Conservation (phyloP, 805 yeast genomes). For the Candida qinlingensis region DNA sequence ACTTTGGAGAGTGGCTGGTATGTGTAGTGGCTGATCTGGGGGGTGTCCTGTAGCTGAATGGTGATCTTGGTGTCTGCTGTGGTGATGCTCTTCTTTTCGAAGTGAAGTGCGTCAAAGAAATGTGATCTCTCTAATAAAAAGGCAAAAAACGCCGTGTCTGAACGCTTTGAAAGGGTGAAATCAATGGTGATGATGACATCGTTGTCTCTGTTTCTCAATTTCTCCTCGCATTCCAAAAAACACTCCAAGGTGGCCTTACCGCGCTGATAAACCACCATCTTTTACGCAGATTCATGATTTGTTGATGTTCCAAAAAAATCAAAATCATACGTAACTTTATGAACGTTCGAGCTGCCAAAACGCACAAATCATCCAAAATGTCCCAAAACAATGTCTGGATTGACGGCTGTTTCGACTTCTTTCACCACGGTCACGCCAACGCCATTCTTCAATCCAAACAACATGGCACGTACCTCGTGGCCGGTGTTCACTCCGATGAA, state of each 20-base stretch:
- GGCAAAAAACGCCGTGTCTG: background rate
- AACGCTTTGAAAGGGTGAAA: background rate
- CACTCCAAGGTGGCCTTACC: background rate
- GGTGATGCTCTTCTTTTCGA: background rate
- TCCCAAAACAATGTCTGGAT: conserved; percentile 63
- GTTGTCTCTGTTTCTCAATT: background rate
- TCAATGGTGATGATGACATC: background rate
- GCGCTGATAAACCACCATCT: background rate
- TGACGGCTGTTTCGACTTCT: conserved; percentile 97
- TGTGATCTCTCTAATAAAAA: background rate
- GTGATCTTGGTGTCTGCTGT: background rate
- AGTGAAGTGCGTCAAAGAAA: background rate
- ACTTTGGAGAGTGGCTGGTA: background rate
- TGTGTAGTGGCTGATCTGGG: background rate
- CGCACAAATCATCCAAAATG: background rate
- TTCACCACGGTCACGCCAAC: conserved; percentile 98
- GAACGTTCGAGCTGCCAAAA: background rate
- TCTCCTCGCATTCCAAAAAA: background rate
- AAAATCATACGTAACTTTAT: too few relatives aligned
- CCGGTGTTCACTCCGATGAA: conserved; percentile 91
- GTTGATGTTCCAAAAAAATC: too few relatives aligned
- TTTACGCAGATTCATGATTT: too few relatives aligned
- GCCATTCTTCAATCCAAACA: conserved; percentile 92
- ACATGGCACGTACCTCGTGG: conserved; percentile 67
- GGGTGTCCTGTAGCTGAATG: background rate